Base-by-base conservation (phyloP, 2,329 filamentous ascomycete species). In the Apiospora malaysiana region DNA sequence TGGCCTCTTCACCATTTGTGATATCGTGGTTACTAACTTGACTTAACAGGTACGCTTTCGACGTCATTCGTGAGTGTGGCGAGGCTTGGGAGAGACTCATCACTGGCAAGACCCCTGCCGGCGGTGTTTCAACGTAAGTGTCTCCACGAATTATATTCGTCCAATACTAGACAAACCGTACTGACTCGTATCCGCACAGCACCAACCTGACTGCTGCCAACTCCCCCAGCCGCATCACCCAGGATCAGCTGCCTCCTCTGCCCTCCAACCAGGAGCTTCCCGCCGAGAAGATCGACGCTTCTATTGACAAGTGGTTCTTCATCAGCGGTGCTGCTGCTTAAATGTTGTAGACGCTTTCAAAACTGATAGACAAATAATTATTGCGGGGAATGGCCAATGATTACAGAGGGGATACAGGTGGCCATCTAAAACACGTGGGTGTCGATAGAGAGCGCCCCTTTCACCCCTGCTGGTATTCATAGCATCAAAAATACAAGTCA, bases 251-350 rank as follows among this genome's bases (percentile, higher is more conserved):
- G 74, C 90, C 92, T 74, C 91, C 90, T 80, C 91, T 99, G 76
- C 94, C 94, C 72, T 81, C 89, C 74, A 87, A 93, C 85, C 89
- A 98, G 90, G 92, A 97, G 80, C 87, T 97, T 71, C 82, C 89
- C 70, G 91, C 96, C 72, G 95, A 92, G 76, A 95, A 95, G 80
- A 97, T 99, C 78, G 96, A 99, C 82, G 89, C 91, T 82, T 97
- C 92, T 85, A 97, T 98, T 81, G 96, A 99, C 91, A 99, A 99
- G 91, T 99, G 96, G 96, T 99, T 99, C 93, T 99, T 98, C 91
- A 99, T 99, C 85, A 97, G 94, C 83, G 96, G 96, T 84, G 96
- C 96, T 81, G 94, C 94, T 78, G 88, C 92, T 78, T 95, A 93
- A 86, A 78, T 66, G 43, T 21, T n/a, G 43, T 45, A 46, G 27